Percentiles rank a stretch among this genome's conserved stretches.
Conservation (phyloP, 2,329 filamentous ascomycete species). For the Polytolypa hystricis region DNA sequence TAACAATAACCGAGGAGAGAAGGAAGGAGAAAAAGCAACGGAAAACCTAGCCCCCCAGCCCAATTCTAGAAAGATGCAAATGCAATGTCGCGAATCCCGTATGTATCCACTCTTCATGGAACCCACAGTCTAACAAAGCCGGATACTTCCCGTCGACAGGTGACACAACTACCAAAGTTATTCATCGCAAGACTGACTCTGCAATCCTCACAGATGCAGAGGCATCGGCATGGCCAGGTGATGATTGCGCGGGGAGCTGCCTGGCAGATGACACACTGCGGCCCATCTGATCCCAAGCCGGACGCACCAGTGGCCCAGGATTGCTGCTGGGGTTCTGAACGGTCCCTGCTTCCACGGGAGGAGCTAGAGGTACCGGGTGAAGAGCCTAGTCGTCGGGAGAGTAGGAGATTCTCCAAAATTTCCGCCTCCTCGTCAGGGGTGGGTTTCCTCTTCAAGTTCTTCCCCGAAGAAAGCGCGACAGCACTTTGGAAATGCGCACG, state of each 20-base stretch:
- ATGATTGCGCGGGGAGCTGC: slow-evolving; percentile 75
- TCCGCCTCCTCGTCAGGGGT: slow-evolving; percentile 45
- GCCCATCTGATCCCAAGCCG: slow-evolving; percentile 61
- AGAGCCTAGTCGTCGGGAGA: slow-evolving; percentile 38
- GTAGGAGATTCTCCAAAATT: slow-evolving; percentile 48
- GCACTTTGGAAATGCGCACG: slow-evolving; percentile 21
- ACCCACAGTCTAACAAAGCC: slow-evolving; percentile 90
- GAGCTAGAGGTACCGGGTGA: slow-evolving; percentile 7
- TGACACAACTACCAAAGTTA: slow-evolving; percentile 94
- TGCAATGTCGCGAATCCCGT: too few relatives aligned
- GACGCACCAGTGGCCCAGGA: slow-evolving; percentile 62
- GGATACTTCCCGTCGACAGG: slow-evolving; percentile 75
- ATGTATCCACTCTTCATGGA: slow-evolving; percentile 43
- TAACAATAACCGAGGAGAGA: too few relatives aligned
- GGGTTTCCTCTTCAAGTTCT: slow-evolving; percentile 21
- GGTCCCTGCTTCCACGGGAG: slow-evolving; percentile 12
- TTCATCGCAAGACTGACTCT: slow-evolving; percentile 89
- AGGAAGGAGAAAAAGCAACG: too few relatives aligned
- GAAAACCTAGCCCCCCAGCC: too few relatives aligned
- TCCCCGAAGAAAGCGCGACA: slow-evolving; percentile 6
- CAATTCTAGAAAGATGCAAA: too few relatives aligned
- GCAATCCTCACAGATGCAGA: slow-evolving; percentile 91
- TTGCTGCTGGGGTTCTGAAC: slow-evolving; percentile 10
- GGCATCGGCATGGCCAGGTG: slow-evolving; percentile 90
- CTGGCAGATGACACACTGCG: slow-evolving; percentile 90